Evolutionary conservation across 1,139 yeast species (phyloP).

Genomic region (Spencermartinsiella ligniputridi): DNA sequence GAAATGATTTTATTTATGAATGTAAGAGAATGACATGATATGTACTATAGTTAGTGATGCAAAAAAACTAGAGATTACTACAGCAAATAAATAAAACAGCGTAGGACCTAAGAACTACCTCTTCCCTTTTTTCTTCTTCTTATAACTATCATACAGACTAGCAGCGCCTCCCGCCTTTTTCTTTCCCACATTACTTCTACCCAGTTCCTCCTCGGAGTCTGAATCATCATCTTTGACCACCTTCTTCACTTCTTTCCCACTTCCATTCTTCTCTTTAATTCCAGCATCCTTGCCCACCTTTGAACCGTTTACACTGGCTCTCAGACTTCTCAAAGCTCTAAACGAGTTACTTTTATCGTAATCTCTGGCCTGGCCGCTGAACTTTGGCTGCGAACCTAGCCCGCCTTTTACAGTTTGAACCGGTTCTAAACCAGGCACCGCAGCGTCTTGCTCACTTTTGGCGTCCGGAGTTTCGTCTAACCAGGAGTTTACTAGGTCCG

Average conservation of each 20-base stretch:
- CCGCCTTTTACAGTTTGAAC: constrained; percentile 1
- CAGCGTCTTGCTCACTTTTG: constrained; percentile 12
- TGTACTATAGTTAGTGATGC: no score
- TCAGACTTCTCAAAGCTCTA: not conserved
- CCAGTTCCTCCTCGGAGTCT: not conserved
- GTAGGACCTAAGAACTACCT: no score
- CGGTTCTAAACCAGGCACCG: constrained; percentile 12
- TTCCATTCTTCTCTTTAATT: not conserved
- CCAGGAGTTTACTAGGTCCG: constrained; percentile 28
- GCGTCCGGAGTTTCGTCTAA: constrained; percentile 15
- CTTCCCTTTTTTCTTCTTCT: not conserved
- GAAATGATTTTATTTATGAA: not conserved
- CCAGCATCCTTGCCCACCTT: not conserved
- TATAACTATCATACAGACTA: constrained; percentile 1
- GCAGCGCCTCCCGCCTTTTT: not conserved
- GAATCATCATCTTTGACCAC: not conserved
- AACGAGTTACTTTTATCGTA: not conserved
- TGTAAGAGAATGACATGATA: no score
- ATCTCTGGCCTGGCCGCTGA: not conserved
- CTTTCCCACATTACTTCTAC: not conserved
- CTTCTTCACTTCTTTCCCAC: not conserved
- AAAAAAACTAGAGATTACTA: not conserved
- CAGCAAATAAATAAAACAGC: not conserved
- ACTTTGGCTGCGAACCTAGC: not conserved
- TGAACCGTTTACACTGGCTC: not conserved